Conservation (phyloP, 805 yeast genomes). For the Saccharomyces eubayanus region DNA sequence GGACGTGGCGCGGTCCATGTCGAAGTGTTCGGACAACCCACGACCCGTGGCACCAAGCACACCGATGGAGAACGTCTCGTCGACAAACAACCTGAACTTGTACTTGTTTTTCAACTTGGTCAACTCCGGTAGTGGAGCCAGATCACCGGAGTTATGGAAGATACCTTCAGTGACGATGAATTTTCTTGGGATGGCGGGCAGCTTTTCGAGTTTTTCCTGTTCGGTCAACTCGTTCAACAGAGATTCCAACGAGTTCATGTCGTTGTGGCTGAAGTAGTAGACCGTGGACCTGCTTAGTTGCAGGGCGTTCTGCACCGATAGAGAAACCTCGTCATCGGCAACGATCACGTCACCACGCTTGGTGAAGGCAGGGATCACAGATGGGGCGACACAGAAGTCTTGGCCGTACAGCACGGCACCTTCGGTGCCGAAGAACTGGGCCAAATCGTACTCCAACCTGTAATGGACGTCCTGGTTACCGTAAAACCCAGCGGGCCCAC, state of each 20-base stretch:
- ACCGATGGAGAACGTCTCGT: conserved; percentile 83
- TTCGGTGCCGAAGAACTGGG: conserved; percentile 69
- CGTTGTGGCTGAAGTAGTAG: conserved; percentile 71
- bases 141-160: conserved; percentile 73
- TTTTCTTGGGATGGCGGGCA: conserved; percentile 69
- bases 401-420: conserved; percentile 84
- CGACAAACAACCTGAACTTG: conserved; percentile 80
- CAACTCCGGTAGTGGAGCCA: conserved; percentile 59
- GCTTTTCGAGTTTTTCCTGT: conserved; percentile 48
- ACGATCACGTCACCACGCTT: conserved; percentile 91
- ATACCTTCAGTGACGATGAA: conserved; percentile 88
- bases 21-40: conserved; percentile 72
- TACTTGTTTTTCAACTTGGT: conserved; percentile 69
- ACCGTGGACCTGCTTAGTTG: conserved; percentile 79
- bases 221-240: conserved; percentile 55
- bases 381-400: conserved; percentile 77
- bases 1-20: conserved; percentile 53
- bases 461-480: conserved; percentile 92
- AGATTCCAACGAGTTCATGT: conserved; percentile 70
- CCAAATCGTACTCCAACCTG: conserved; percentile 64
- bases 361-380: conserved; percentile 86
- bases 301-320: conserved; percentile 82
- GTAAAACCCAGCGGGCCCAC: conserved; percentile 97
- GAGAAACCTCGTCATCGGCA: conserved; percentile 69
- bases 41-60: conserved; percentile 77